phyloP scores from a whole-genome alignment of 2,329 filamentous ascomycete species.

The Erysiphe neolycopersici region DNA sequence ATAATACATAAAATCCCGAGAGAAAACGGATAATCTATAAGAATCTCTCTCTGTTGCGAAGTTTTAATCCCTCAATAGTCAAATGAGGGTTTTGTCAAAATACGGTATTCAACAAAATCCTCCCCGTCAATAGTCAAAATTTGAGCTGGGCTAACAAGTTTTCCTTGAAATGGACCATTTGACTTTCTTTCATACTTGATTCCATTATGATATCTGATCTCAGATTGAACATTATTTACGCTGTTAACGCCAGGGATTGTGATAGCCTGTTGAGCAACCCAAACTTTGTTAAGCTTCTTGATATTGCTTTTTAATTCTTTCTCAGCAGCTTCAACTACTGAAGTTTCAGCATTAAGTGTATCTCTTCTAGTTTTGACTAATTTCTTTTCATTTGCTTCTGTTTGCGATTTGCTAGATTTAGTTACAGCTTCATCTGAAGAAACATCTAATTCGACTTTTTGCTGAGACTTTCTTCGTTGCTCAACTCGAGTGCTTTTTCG shows the following conservation, averaged over 20 bases:
- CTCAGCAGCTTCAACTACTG: slow-evolving; percentile 7
- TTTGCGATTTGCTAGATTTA: slow-evolving; percentile 7
- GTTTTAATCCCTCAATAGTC: neutral
- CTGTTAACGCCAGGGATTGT: slow-evolving; percentile 2
- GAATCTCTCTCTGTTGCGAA: too few relatives aligned
- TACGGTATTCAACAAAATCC: slow-evolving; percentile 39
- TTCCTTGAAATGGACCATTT: slow-evolving; percentile 32
- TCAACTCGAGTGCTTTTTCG: slow-evolving; percentile 10
- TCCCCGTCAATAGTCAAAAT: slow-evolving; percentile 39
- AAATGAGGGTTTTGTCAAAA: slow-evolving; percentile 35
- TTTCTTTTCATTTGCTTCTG: neutral
- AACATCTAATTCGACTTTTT: slow-evolving; percentile 7
- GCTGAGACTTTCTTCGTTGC: slow-evolving; percentile 6
- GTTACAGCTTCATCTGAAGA: slow-evolving; percentile 7
- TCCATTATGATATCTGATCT: slow-evolving; percentile 27
- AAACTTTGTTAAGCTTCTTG: slow-evolving; percentile 11
- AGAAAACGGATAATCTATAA: too few relatives aligned
- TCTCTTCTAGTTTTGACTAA: slow-evolving; percentile 9
- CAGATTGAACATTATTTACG: slow-evolving; percentile 18
- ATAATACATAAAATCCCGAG: too few relatives aligned
- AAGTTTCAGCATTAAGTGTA: slow-evolving; percentile 8
- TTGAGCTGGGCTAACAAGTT: slow-evolving; percentile 32
- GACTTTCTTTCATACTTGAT: slow-evolving; percentile 35
- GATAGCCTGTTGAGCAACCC: slow-evolving; percentile 10
- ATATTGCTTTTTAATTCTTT: slow-evolving; percentile 11